Evolutionary conservation across 192 early-diverging fungal species (phyloP).

Genomic region (Backusella circina): DNA sequence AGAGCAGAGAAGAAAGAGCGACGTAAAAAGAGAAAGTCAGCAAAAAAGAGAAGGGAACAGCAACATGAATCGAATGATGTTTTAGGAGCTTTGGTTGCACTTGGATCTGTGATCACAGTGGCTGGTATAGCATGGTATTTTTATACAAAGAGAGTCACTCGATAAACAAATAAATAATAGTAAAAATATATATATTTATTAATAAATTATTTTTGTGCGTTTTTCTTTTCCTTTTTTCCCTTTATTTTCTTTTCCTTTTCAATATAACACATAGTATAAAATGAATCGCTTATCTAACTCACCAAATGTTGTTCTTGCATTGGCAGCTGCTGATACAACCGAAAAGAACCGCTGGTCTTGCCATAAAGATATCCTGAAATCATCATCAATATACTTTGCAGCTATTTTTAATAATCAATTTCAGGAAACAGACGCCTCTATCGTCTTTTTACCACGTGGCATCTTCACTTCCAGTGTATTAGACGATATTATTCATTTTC

Average conservation of each 20-base stretch:
- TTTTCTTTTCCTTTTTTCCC: neutral
- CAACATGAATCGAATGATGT: neutral
- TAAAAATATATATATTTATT: neutral
- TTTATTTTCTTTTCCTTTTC: neutral
- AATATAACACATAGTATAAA: neutral
- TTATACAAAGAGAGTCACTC: conserved; percentile 20
- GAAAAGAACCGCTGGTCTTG: conserved; percentile 17
- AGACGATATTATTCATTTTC: conserved; percentile 15
- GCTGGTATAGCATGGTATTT: conserved; percentile 28
- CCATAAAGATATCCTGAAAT: conserved; percentile 8
- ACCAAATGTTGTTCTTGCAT: conserved; percentile 14
- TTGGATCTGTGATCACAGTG: conserved; percentile 24
- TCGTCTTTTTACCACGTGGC: conserved; percentile 21
- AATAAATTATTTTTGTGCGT: neutral
- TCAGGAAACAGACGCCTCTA: conserved; percentile 19
- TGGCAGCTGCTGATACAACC: neutral
- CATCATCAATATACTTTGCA: conserved; percentile 25
- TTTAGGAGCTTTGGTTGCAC: neutral
- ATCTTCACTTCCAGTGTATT: conserved; percentile 16
- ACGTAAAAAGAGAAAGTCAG: conserved; percentile 10
- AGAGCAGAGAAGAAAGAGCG: conserved; percentile 10
- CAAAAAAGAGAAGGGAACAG: neutral
- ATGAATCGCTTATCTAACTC: neutral
- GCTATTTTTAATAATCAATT: conserved; percentile 31
- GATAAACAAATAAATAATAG: neutral